These are phyloP conservation scores for Cladosporium velox DNA, from an alignment of 2,329 filamentous ascomycete genomes.

Conservation along the genomic window DNA sequence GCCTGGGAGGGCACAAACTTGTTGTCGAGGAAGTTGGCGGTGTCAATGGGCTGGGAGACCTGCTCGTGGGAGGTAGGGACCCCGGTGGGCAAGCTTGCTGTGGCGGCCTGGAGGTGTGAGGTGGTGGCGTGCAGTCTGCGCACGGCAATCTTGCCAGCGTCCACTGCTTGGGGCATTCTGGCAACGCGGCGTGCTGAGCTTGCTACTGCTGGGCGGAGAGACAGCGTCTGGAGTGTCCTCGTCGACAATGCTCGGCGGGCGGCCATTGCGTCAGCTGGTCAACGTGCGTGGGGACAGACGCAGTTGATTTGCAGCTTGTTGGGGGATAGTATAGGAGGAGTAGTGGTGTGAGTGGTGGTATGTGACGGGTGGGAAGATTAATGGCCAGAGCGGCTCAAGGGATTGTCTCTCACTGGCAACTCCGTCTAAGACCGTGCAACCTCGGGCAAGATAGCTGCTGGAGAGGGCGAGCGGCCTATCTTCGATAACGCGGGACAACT, in stretches of 20 bases:
- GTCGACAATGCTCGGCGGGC: conserved; percentile 47
- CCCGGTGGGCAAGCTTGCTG: conserved; percentile 53
- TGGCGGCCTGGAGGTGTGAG: conserved; percentile 51
- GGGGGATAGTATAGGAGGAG: neutral
- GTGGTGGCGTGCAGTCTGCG: conserved; percentile 58
- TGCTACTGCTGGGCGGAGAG: conserved; percentile 40
- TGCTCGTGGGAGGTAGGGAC: conserved; percentile 74
- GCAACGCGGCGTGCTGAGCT: conserved; percentile 36
- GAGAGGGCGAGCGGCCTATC: neutral
- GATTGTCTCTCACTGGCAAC: neutral
- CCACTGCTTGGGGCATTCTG: conserved; percentile 43
- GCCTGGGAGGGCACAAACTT: conserved; percentile 69
- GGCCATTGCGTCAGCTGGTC: conserved; percentile 40
- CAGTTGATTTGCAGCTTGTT: neutral
- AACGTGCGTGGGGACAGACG: conserved; percentile 4
- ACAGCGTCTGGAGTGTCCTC: conserved; percentile 44
- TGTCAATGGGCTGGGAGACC: conserved; percentile 67
- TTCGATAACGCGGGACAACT: conserved; percentile 2
- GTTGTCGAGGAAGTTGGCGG: conserved; percentile 82
- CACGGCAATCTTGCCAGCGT: conserved; percentile 43
- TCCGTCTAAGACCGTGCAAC: neutral
- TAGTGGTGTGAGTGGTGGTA: neutral
- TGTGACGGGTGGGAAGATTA: neutral
- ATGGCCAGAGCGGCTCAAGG: neutral
- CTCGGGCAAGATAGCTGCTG: neutral